Conservation (phyloP, 2,329 filamentous ascomycete genomes). For the Zymoseptoria crescenta region DNA sequence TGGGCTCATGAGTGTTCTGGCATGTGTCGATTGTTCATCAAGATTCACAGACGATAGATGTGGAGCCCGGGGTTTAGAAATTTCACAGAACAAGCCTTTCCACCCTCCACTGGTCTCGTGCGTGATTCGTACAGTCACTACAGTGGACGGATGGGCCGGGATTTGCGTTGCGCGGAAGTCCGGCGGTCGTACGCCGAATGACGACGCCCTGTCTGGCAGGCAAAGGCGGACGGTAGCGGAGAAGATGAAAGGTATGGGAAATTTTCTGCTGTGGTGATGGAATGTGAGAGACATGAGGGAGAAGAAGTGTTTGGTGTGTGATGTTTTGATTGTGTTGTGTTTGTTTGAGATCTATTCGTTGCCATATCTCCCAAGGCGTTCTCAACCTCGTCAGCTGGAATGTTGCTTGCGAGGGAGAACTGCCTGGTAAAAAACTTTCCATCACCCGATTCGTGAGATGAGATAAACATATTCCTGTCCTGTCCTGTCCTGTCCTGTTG, state of each 20-base stretch:
- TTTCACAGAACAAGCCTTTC: background rate
- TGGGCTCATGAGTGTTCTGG: too few relatives aligned
- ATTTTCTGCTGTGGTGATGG: background rate
- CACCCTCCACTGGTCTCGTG: too few relatives aligned
- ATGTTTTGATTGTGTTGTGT: background rate
- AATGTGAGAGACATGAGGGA: background rate
- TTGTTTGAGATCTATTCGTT: background rate
- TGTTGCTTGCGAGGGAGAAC: constrained; percentile 9
- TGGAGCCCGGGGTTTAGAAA: too few relatives aligned
- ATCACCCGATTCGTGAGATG: constrained; percentile 15
- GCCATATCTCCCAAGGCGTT: constrained; percentile 5
- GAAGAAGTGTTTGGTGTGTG: background rate
- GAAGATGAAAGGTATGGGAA: background rate
- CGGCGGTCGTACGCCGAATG: background rate
- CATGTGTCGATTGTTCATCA: too few relatives aligned
- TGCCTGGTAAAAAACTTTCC: constrained; percentile 1
- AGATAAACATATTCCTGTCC: constrained; percentile 10
- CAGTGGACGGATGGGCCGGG: background rate
- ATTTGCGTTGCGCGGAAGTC: background rate
- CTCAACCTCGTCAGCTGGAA: constrained; percentile 4
- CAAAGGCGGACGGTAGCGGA: background rate
- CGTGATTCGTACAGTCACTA: background rate
- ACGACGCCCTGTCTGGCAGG: background rate
- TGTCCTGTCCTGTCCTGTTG: constrained; percentile 3
- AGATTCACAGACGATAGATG: too few relatives aligned